Evolutionary conservation across 2,329 filamentous ascomycete genomes (phyloP), one percentile per base, ranked within the genome.

Genomic region (Fusarium odoratissimum): DNA sequence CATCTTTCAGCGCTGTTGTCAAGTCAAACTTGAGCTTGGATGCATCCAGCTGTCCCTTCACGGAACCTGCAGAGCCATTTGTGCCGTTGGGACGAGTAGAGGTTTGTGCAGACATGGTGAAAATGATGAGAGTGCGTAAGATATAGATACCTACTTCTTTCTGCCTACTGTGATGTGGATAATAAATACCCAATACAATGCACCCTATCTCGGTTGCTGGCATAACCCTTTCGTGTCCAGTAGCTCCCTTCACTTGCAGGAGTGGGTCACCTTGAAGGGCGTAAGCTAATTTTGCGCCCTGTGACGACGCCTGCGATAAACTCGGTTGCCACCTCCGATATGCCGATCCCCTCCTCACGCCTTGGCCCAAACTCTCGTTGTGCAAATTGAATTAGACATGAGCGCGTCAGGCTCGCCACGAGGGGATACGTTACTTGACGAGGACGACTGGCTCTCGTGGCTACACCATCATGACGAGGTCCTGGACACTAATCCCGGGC

Each of bases 161-260:
- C 8, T 21, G 17, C 5, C 5, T 2, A 4, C 0, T 17, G 0
- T 23, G 8, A 1, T n/a, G 1, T 19, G 16, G 0, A 8, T 4
- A 25, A 23, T 33, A 49, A 49, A 23, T 49, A 33, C 11, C 7
- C 0, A 3, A 3, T 2, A 16, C 7, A 2, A 49, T 19, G 16
- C 30, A 13, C 46, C 46, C 8, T 23, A 4, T 49, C 30, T 19
- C 11, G 21, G 1, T 0, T 10, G 16, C 13, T 4, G 46, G 2
- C 5, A 3, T 11, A 19, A 7, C 33, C 33, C 23, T n/a, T 40
- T 38, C 19, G 8, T 54, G 49, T 40, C 49, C 13, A 16, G 6
- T 21, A 16, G 49, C 33, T n/a, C 17, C 19, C 14, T 35, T 45
- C 30, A 25, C 11, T 3, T n/a, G 5, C 21, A 25, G 42, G 35